Conservation (phyloP, 1,139 yeast genomes). For the Suhomyces anneliseae region DNA sequence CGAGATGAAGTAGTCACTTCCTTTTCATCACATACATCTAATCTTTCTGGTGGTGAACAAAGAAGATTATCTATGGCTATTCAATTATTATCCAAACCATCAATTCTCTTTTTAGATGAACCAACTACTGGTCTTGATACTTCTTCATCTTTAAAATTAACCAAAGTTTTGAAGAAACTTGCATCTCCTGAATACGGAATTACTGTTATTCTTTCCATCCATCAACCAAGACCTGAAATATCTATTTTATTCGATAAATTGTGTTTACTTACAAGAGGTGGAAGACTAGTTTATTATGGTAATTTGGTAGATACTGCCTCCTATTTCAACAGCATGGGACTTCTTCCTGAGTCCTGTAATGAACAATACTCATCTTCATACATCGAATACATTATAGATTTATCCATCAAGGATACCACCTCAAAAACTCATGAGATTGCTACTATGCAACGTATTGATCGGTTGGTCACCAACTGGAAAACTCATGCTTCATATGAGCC, state of each 20-base stretch:
- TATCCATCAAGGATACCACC: slow-evolving; percentile 67
- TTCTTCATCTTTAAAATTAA: slow-evolving; percentile 65
- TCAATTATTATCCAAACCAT: slow-evolving; percentile 74
- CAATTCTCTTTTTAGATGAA: slow-evolving; percentile 76
- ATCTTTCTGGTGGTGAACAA: slow-evolving; percentile 82
- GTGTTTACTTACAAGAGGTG: slow-evolving; percentile 70
- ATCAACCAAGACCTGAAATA: slow-evolving; percentile 84
- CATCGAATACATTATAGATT: slow-evolving; percentile 66
- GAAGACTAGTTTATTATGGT: slow-evolving; percentile 63
- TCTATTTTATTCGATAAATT: slow-evolving; percentile 64
- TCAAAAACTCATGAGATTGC: slow-evolving; percentile 41
- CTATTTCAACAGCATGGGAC: slow-evolving; percentile 46
- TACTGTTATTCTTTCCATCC: slow-evolving; percentile 73
- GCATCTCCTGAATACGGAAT: slow-evolving; percentile 56
- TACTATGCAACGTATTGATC: slow-evolving; percentile 45
- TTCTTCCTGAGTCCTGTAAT: background rate
- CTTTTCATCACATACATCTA: slow-evolving; percentile 44
- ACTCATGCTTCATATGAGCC: slow-evolving; percentile 5
- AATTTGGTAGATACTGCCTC: slow-evolving; percentile 41
- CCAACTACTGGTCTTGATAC: slow-evolving; percentile 91
- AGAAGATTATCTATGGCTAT: slow-evolving; percentile 76
- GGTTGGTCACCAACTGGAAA: slow-evolving; percentile 55
- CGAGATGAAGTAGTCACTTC: slow-evolving; percentile 57
- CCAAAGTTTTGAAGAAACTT: slow-evolving; percentile 59
- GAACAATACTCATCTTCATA: slow-evolving; percentile 24